A percentile compares a stretch with the other conserved stretches of the same genome.
Conservation (phyloP, 768 basidiomycete species). For the Tylopilus plumbeoviolaceoides region DNA sequence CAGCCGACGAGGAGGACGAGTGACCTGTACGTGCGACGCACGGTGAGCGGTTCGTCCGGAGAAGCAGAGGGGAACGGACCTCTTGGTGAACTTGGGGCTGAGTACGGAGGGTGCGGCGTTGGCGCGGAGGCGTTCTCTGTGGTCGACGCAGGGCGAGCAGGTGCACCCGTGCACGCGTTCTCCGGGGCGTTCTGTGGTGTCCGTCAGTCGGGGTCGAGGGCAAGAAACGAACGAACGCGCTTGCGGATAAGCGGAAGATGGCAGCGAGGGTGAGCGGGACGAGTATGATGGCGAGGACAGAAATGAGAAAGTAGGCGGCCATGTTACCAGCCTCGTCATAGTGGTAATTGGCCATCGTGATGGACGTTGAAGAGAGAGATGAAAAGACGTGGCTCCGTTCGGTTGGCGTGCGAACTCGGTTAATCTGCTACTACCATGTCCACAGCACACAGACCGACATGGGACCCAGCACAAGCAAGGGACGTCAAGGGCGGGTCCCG, state of each 20-base stretch:
- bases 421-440: constrained; percentile 48
- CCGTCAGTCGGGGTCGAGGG: constrained; percentile 2
- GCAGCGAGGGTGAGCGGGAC: constrained; percentile 68
- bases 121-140: constrained; percentile 43
- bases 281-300: constrained; percentile 81
- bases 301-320: constrained; percentile 89
- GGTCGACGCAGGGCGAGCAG: constrained; percentile 58
- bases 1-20: constrained; percentile 67
- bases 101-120: constrained; percentile 45
- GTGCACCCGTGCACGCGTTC: constrained; percentile 46
- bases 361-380: not conserved
- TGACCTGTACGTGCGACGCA: constrained; percentile 17
- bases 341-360: constrained; percentile 65
- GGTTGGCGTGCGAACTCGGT: constrained; percentile 10
- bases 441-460: constrained; percentile 92
- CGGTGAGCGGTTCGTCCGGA: not conserved
- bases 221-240: constrained; percentile 25
- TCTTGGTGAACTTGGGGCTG: constrained; percentile 45
- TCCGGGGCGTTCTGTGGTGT: constrained; percentile 29
- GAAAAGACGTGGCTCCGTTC: constrained; percentile 10
- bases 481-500: constrained; percentile 91
- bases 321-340: constrained; percentile 85
- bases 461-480: constrained; percentile 93
- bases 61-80: constrained; percentile 34
- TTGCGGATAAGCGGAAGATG: constrained; percentile 35